These are phyloP conservation scores for Chlamydomonas incerta DNA, from an alignment of 139 green algal genomes.

Conservation along the genomic window DNA sequence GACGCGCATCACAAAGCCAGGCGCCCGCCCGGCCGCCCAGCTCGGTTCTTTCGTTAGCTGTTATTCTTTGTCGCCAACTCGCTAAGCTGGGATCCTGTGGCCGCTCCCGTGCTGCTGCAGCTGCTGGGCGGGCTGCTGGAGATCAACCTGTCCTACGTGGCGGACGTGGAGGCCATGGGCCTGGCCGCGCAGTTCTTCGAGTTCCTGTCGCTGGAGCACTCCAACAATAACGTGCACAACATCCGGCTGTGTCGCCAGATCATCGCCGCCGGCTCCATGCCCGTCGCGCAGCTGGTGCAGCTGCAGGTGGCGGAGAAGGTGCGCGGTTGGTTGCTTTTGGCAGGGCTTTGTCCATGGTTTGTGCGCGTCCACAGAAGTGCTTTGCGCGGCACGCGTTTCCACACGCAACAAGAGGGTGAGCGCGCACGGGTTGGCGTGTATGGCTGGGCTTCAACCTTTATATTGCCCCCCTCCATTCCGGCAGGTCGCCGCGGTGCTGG, in stretches of 20 bases:
- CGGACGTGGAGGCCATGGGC: slow-evolving; percentile 64
- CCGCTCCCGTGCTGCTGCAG: no score
- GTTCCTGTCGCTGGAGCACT: slow-evolving; percentile 87
- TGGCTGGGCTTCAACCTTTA: no score
- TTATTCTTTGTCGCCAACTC: no score
- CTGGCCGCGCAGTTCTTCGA: slow-evolving; percentile 85
- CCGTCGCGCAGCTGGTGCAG: slow-evolving; percentile 44
- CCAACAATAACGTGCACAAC: slow-evolving; percentile 97
- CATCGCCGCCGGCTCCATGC: slow-evolving; percentile 57
- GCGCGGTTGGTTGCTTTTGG: not conserved
- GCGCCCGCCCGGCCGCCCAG: no score
- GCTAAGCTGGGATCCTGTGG: no score
- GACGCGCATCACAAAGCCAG: no score
- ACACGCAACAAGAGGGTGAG: no score
- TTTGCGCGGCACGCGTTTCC: no score
- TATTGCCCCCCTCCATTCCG: no score
- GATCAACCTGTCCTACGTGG: slow-evolving; percentile 64
- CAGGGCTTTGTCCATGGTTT: not conserved
- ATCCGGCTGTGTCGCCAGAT: slow-evolving; percentile 86
- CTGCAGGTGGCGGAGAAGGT: slow-evolving; percentile 60
- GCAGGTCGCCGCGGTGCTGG: slow-evolving; percentile 81
- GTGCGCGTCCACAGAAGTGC: no score
- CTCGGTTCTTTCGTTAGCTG: no score
- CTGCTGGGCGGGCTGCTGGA: slow-evolving; percentile 71
- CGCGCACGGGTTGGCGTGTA: no score